Percentiles rank a stretch among this genome's conserved stretches.
These are phyloP conservation scores for Pythium dissotocum DNA, from an alignment of 352 stramenopile species.

Conservation along the genomic window DNA sequence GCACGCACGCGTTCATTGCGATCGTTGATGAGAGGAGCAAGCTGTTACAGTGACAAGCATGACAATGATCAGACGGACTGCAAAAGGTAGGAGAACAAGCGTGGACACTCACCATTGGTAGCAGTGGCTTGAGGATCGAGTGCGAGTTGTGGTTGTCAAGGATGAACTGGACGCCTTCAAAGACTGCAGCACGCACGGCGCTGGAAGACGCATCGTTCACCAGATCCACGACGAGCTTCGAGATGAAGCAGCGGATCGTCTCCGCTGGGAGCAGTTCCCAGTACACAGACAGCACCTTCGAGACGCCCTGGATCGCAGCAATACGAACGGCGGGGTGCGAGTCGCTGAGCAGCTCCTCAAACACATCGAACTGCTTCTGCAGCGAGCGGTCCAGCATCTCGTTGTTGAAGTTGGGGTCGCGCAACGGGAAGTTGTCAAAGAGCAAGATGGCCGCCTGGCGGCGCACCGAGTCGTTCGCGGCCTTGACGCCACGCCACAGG, in stretches of 20 bases:
- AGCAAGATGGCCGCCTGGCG: slow-evolving; percentile 79
- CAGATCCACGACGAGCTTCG: slow-evolving; percentile 78
- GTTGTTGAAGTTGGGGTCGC: slow-evolving; percentile 76
- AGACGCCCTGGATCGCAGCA: slow-evolving; percentile 77
- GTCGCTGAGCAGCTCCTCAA: slow-evolving; percentile 74
- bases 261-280: slow-evolving; percentile 82
- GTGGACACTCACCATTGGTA: slow-evolving; percentile 68
- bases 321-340: slow-evolving; percentile 75
- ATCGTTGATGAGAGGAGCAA: slow-evolving; percentile 83
- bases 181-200: slow-evolving; percentile 78
- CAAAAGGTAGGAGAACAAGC: background rate
- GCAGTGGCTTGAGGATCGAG: slow-evolving; percentile 77
- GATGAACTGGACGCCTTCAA: slow-evolving; percentile 84
- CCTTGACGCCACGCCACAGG: slow-evolving; percentile 82
- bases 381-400: slow-evolving; percentile 70
- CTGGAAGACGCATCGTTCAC: slow-evolving; percentile 79
- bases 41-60: slow-evolving; percentile 25
- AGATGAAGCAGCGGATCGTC: slow-evolving; percentile 82
- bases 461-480: slow-evolving; percentile 80
- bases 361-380: slow-evolving; percentile 85
- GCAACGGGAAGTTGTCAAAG: slow-evolving; percentile 85
- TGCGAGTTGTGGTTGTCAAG: slow-evolving; percentile 88
- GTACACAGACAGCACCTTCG: slow-evolving; percentile 82
- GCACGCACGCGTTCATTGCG: slow-evolving; percentile 81
- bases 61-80: background rate